Evolutionary conservation across 2,329 filamentous ascomycete species (phyloP).

Genomic region (Beauveria sp.): DNA sequence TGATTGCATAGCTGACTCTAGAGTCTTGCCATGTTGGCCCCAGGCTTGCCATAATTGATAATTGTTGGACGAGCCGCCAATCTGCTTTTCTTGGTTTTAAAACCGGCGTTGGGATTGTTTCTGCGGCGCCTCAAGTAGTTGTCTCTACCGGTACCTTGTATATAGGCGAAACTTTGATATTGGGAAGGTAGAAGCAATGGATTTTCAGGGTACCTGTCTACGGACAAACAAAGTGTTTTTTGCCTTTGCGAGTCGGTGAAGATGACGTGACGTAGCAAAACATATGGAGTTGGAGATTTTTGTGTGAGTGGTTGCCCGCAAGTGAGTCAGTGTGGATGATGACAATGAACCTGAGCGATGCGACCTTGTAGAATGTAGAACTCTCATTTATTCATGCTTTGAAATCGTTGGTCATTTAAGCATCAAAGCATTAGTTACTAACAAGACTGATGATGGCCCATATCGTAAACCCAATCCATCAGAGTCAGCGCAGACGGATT

Average conservation of each 20-base stretch:
- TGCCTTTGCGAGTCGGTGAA: neutral
- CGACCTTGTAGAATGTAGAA: too few species aligned
- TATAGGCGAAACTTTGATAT: conserved; percentile 1
- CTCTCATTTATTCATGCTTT: too few species aligned
- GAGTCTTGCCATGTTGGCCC: neutral
- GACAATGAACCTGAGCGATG: too few species aligned
- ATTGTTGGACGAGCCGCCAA: neutral
- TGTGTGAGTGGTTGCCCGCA: too few species aligned
- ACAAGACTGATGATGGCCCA: too few species aligned
- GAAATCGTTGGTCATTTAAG: too few species aligned
- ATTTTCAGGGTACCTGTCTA: neutral
- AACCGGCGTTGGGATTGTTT: neutral
- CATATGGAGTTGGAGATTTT: too few species aligned
- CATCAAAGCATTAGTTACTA: too few species aligned
- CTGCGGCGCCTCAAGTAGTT: neutral
- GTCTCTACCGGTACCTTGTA: neutral
- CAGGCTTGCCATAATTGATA: neutral
- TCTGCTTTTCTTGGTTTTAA: neutral
- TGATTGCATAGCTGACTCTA: neutral
- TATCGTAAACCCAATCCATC: too few species aligned
- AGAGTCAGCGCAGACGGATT: too few species aligned
- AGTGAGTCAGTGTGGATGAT: too few species aligned
- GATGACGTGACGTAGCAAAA: too few species aligned
- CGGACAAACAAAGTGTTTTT: neutral
- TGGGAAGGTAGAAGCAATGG: conserved; percentile 3